Percentiles rank a stretch among this genome's conserved stretches.
Evolutionary conservation across 2,329 filamentous ascomycete genomes (phyloP).

Genomic region (Neofusicoccum umdonicola): DNA sequence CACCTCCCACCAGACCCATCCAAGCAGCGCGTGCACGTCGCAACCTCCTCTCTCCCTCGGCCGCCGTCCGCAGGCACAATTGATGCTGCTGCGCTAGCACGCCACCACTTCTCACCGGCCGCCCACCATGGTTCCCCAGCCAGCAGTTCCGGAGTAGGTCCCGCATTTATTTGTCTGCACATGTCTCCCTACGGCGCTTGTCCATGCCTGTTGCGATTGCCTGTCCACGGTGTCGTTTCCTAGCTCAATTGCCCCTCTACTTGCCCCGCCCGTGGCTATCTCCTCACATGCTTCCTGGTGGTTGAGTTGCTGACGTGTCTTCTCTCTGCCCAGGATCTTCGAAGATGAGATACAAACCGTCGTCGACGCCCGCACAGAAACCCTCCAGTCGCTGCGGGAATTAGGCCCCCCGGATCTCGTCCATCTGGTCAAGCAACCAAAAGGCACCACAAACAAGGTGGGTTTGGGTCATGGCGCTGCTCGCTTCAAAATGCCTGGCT

Average conservation of each 20-base stretch:
- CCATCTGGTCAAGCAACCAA: constrained; percentile 79
- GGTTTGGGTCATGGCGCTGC: constrained; percentile 13
- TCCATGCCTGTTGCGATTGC: not conserved
- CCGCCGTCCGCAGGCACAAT: not conserved
- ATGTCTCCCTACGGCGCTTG: not conserved
- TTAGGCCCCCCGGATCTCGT: constrained; percentile 94
- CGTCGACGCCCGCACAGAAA: constrained; percentile 88
- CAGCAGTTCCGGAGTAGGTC: constrained; percentile 44
- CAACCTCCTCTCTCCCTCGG: constrained; percentile 2
- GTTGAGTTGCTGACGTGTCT: constrained; percentile 17
- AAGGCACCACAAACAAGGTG: constrained; percentile 60
- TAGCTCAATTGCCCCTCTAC: not conserved
- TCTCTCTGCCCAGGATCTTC: constrained; percentile 64
- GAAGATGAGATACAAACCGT: constrained; percentile 91
- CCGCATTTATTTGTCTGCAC: constrained; percentile 20
- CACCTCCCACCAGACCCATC: constrained; percentile 9
- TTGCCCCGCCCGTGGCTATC: not conserved
- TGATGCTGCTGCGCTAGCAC: constrained; percentile 8
- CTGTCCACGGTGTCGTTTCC: not conserved
- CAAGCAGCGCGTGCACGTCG: not conserved
- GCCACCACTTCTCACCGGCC: not conserved
- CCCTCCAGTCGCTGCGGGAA: constrained; percentile 80
- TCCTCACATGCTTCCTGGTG: not conserved
- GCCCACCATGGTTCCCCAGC: constrained; percentile 39
- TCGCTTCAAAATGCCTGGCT: not conserved